Base-by-base conservation (phyloP, 768 basidiomycete species). In the Crepidotus variabilis region DNA sequence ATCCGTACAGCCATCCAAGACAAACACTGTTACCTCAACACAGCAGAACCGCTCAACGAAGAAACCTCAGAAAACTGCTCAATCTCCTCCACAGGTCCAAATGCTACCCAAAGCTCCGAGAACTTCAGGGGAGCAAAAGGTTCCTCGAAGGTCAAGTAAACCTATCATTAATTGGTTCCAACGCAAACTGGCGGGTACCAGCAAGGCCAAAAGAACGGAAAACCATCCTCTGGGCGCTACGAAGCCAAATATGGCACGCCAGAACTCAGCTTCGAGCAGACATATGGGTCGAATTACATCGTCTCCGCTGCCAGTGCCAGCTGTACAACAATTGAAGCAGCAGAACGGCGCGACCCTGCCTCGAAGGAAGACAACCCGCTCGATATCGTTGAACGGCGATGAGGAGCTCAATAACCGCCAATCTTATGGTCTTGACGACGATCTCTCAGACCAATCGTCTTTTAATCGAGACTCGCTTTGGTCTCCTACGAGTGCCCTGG, bases 161-260 rank as follows among this genome's bases (percentile, higher is more conserved):
- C 92, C 92, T 8, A 87, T 94, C 63, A 86, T 94, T 64, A 88
- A 90, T 63, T 94, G 92, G 92, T 85, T 94, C 58, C 91, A 93
- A 65, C 84, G 90, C 60, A 94, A 94, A 70, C 77, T 94, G 13
- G 86, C 85, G 34, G 89, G 89, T 22, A 80, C 86, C 20, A 83
- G 77, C 35, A 83, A 80, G 58, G 64, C 75, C 20, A 85, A 86
- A 69, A 78, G 85, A 54, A 63, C 70, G 32, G 76, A 75, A 55
- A 72, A 69, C 60, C 66, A 70, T 50, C 68, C 69, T 43, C 63
- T 72, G 43, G 63, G 59, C 50, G 60, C 65, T 58, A 63, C 72
- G 54, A 67, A 69, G 47, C 63, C 74, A 46, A 71, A 68, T n/a
- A 64, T 73, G 58, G 66, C 65, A 51, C 70, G 72, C 50, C 67